These are phyloP conservation scores for Xylaria sp. DNA, from an alignment of 495 filamentous ascomycete genomes.

Conservation along the genomic window DNA sequence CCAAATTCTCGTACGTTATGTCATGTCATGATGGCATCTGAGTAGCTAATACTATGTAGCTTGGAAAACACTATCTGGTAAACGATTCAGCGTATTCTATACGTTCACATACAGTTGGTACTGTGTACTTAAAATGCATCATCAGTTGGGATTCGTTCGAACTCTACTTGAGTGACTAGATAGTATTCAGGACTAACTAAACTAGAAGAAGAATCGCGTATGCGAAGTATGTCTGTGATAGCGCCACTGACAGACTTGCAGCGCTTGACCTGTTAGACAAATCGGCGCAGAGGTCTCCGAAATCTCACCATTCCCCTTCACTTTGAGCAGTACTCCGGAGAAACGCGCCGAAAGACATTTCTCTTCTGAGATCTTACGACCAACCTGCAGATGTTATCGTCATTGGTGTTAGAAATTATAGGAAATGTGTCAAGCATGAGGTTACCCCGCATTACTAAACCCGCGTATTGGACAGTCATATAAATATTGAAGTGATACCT, in stretches of 20 bases:
- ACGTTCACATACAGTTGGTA: neutral
- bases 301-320: neutral
- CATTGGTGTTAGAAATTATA: neutral
- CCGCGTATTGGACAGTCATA: neutral
- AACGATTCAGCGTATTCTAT: neutral
- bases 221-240: neutral
- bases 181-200: neutral
- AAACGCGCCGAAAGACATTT: neutral
- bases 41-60: neutral
- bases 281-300: constrained; percentile 10
- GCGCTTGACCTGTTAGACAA: constrained; percentile 9
- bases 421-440: neutral
- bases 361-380: neutral
- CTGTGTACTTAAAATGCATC: constrained; percentile 2
- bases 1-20: neutral
- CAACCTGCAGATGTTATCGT: neutral
- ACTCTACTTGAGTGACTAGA: constrained; percentile 11
- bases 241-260: neutral
- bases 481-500: neutral
- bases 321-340: neutral
- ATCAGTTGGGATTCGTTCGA: neutral
- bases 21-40: constrained; percentile 8
- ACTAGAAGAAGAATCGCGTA: neutral
- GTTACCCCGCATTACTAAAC: neutral
- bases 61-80: neutral